phyloP scores from a whole-genome alignment of 1,284 basidiomycete species.

The Trichosporon coremiiforme region DNA sequence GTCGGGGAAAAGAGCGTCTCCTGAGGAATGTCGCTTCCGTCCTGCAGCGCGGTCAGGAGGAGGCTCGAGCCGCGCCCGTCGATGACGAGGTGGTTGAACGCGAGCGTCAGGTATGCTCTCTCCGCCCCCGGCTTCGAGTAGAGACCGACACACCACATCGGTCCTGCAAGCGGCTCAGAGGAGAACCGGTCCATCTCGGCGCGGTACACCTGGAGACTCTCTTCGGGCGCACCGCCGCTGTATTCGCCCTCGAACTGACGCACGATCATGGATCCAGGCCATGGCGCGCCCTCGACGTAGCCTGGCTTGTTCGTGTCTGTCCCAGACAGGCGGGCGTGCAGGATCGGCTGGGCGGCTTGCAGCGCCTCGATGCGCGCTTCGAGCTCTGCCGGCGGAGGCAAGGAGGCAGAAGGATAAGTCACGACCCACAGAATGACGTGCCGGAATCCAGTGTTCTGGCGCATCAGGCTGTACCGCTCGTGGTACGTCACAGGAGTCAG shows the following conservation, averaged over 20 bases:
- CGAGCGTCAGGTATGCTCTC: slow-evolving; percentile 30
- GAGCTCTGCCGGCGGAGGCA: slow-evolving; percentile 32
- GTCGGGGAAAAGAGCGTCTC: slow-evolving; percentile 17
- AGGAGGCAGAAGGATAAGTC: slow-evolving; percentile 29
- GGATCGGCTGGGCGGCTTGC: slow-evolving; percentile 41
- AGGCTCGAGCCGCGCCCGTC: slow-evolving; percentile 23
- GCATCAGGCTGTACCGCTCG: slow-evolving; percentile 42
- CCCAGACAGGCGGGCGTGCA: slow-evolving; percentile 32
- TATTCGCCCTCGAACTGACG: neutral
- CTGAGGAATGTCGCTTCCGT: slow-evolving; percentile 2
- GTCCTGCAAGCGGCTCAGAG: neutral
- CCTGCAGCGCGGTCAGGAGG: slow-evolving; percentile 19
- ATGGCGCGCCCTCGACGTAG: slow-evolving; percentile 18
- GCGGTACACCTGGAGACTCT: neutral
- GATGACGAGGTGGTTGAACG: slow-evolving; percentile 23
- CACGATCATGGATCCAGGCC: slow-evolving; percentile 15
- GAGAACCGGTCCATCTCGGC: slow-evolving; percentile 22
- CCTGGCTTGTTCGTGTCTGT: slow-evolving; percentile 23
- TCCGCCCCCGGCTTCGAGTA: slow-evolving; percentile 32
- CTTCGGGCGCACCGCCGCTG: neutral
- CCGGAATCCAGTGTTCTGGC: slow-evolving; percentile 37
- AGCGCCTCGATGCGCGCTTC: slow-evolving; percentile 35
- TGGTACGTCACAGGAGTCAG: slow-evolving; percentile 35
- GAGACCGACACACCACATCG: slow-evolving; percentile 25
- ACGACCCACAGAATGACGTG: slow-evolving; percentile 34